These are phyloP conservation scores for slime mould (Dictyostelium discoideum) DNA, from an alignment of 78 protist species.

Conservation along the genomic window DNA sequence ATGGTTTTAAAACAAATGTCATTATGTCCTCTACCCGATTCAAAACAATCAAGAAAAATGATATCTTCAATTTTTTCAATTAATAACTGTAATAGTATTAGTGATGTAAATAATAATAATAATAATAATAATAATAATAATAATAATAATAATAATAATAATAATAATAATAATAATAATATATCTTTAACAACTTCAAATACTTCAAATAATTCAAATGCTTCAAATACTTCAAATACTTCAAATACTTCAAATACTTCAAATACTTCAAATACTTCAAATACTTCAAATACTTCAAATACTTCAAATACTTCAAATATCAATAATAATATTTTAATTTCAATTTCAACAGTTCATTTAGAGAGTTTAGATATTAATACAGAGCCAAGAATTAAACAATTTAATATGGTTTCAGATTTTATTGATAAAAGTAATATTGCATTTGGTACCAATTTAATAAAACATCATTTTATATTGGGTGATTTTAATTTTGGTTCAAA, in stretches of 20 bases:
- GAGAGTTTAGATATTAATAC: slow-evolving; percentile 41
- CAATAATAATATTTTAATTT: neutral
- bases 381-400: slow-evolving; percentile 37
- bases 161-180: neutral
- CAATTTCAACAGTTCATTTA: slow-evolving; percentile 48
- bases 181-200: neutral
- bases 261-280: neutral
- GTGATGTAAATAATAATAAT: neutral
- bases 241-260: neutral
- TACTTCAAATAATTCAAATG: neutral
- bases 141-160: neutral
- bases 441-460: neutral
- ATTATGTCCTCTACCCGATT: slow-evolving; percentile 35
- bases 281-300: neutral
- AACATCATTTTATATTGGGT: slow-evolving; percentile 36
- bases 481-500: slow-evolving; percentile 47
- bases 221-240: neutral
- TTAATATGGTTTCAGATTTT: slow-evolving; percentile 7
- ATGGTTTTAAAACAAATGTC: neutral
- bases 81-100: neutral
- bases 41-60: slow-evolving; percentile 28
- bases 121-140: neutral
- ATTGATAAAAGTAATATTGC: neutral
- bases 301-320: neutral
- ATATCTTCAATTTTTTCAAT: neutral